Conservation (phyloP, 208 protist species). For the Wallacemonas rigidus region DNA sequence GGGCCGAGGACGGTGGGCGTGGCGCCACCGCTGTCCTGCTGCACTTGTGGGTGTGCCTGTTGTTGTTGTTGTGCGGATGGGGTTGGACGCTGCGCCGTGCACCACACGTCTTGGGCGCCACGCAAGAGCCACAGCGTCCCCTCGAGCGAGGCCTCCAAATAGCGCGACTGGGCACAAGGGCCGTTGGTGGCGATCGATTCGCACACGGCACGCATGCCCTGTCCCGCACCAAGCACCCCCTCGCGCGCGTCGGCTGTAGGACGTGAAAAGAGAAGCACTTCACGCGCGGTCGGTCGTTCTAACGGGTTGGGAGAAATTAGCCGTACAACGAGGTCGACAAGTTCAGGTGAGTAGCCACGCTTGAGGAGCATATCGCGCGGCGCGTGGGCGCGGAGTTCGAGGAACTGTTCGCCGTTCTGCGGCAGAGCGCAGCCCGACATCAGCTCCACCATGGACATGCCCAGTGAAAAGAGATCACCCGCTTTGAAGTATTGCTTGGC, state of each 20-base stretch:
- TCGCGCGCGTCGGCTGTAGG: constrained; percentile 40
- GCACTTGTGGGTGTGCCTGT: too few species aligned
- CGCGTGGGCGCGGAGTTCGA: constrained; percentile 55
- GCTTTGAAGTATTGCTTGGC: constrained; percentile 77
- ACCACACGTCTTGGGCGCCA: constrained; percentile 14
- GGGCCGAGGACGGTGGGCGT: too few species aligned
- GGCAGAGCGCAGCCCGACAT: constrained; percentile 80
- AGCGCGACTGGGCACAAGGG: constrained; percentile 28
- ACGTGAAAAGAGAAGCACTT: constrained; percentile 64
- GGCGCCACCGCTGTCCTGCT: too few species aligned
- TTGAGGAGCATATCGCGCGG: constrained; percentile 42
- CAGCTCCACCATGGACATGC: constrained; percentile 91
- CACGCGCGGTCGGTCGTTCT: constrained; percentile 63
- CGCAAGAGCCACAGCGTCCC: constrained; percentile 35
- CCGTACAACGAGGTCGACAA: constrained; percentile 51
- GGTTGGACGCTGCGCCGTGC: background rate
- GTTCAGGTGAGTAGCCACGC: constrained; percentile 59
- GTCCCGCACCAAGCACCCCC: constrained; percentile 20
- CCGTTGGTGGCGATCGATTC: background rate
- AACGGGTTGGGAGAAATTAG: constrained; percentile 63
- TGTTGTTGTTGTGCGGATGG: too few species aligned
- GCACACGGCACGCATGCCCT: constrained; percentile 20
- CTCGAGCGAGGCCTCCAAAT: constrained; percentile 38
- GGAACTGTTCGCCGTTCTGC: constrained; percentile 69
- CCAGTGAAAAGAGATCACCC: constrained; percentile 92